Conservation (phyloP, 805 yeast species). For the Zygosaccharomyces lentus region DNA sequence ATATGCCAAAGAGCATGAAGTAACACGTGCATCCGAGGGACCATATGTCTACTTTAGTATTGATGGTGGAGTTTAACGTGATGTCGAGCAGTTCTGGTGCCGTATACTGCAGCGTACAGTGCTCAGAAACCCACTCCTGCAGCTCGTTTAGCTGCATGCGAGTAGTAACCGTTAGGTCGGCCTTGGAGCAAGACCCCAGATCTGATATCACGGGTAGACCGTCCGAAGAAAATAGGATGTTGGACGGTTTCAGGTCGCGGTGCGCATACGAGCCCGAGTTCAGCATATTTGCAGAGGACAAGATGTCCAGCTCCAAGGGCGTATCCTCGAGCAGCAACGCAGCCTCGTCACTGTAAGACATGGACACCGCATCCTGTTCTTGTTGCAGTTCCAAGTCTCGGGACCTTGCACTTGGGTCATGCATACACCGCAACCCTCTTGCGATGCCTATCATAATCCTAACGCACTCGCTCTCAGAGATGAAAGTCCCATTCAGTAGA, state of each 20-base stretch:
- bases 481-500: conserved; percentile 48
- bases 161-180: conserved; percentile 49
- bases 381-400: conserved; percentile 10
- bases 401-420: conserved; percentile 35
- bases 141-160: conserved; percentile 69
- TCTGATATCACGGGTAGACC: conserved; percentile 79
- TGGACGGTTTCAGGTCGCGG: conserved; percentile 85
- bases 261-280: conserved; percentile 54
- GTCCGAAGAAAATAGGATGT: conserved; percentile 71
- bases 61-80: conserved; percentile 56
- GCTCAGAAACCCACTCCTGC: conserved; percentile 70
- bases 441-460: conserved; percentile 63
- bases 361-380: conserved; percentile 16
- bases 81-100: conserved; percentile 90
- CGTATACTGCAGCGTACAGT: conserved; percentile 79
- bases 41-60: conserved; percentile 77
- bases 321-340: conserved; percentile 19
- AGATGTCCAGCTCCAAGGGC: conserved; percentile 18
- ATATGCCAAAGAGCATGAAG: conserved; percentile 67
- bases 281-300: conserved; percentile 10
- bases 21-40: conserved; percentile 82
- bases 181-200: conserved; percentile 72
- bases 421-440: conserved; percentile 73
- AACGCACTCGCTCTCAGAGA: conserved; percentile 62
- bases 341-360: conserved; percentile 29